Base-by-base conservation (phyloP, 495 filamentous ascomycete genomes). In the Aspergillus bertholletiae region DNA sequence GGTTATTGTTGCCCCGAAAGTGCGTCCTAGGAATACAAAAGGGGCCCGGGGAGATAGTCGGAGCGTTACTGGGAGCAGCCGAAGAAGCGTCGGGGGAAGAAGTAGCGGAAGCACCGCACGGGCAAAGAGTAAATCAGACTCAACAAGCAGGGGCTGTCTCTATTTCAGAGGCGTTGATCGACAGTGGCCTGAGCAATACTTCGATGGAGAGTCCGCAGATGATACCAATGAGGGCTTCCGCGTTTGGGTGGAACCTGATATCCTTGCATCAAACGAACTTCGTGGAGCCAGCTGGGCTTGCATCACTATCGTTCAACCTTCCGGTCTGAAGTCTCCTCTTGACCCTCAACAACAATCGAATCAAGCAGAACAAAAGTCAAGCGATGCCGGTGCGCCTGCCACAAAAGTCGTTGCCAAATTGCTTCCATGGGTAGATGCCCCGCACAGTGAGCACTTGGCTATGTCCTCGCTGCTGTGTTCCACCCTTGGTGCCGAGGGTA, bases 1-100 rank as follows among this genome's bases (percentile, higher is more conserved):
- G 71, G 91, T 97, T 46, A 92, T 96, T 54, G 95, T 98, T 22
- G 93, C 94, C 4, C 94, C 94, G 1, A 98, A 98, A 69, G 85
- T 79, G 17, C 80, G 87, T n/a, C 77, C 83, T 26, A 82, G 82
- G 47, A 72, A 75, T 27, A 71, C 70, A 35, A 81, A 82, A 46
- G 80, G 80, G 23, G 72, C 78, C 35, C 69, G 70, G 13, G 75
- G 73, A 17, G 82, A 85, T 48, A 90, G 73, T 66, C 80, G 83
- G 59, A 97, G 88, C 68, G 85, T 89, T 20, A 83, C 86, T 5
- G 87, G 73, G 47, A 81, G 77, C 24, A 80, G 81, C 78, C 84
- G 83, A 48, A 88, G 82, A 62, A 96, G 89, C 61, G 70, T 68
- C n/a, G 80, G 83, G 8, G 88, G 81, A 24, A 86, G 83, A 72